phyloP scores from a whole-genome alignment of 345 rosid genomes.

The Heritiera fomes region DNA sequence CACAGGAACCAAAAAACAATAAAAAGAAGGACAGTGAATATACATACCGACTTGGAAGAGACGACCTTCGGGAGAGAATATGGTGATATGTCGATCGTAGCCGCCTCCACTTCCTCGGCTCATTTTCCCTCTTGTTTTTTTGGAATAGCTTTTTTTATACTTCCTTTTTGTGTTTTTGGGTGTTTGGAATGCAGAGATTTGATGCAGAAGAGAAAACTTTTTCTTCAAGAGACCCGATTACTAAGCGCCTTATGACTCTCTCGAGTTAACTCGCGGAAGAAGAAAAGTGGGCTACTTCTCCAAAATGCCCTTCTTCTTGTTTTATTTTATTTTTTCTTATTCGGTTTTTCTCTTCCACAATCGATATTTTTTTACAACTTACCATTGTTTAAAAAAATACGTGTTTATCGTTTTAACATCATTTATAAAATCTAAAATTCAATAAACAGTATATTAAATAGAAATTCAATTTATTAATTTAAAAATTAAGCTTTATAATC shows the following conservation, averaged over 20 bases:
- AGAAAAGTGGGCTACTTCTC: not conserved
- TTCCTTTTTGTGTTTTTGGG: not conserved
- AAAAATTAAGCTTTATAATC: too few species aligned
- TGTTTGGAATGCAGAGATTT: not conserved
- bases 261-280: not conserved
- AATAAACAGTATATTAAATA: too few species aligned
- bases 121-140: constrained; percentile 32
- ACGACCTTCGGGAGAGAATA: constrained; percentile 90
- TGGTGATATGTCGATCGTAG: constrained; percentile 85
- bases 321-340: not conserved
- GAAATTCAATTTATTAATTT: too few species aligned
- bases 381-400: too few species aligned
- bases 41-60: constrained; percentile 83
- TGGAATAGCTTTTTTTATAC: not conserved
- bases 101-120: constrained; percentile 90
- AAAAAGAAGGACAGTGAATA: not conserved
- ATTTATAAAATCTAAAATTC: too few species aligned
- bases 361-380: too few species aligned
- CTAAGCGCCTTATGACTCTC: not conserved
- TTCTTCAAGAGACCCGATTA: constrained; percentile 12
- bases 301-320: not conserved
- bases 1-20: not conserved
- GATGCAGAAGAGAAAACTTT: not conserved
- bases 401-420: too few species aligned
- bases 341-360: too few species aligned